These are phyloP conservation scores for Larix kaempferi DNA, from an alignment of 75 land plant species.

Conservation along the genomic window DNA sequence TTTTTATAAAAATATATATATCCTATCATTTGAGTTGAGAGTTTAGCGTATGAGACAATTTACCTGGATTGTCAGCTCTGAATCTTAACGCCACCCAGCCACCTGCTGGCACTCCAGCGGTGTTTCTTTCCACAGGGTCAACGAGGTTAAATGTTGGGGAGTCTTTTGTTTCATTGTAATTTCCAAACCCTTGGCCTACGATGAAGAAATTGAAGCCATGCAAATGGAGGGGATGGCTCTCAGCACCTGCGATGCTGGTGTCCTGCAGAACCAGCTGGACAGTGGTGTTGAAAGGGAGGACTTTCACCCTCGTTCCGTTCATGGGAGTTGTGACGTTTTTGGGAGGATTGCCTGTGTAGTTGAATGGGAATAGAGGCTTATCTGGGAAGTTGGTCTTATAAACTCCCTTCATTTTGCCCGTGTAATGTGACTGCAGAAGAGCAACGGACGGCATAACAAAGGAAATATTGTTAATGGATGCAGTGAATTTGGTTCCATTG, in stretches of 20 bases:
- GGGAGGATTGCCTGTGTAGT: conserved; percentile 33
- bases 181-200: conserved; percentile 48
- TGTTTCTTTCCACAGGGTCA: conserved; percentile 50
- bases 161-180: conserved; percentile 36
- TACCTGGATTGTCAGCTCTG: conserved; percentile 62
- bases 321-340: conserved; percentile 18
- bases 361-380: conserved; percentile 22
- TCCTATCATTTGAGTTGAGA: too few relatives aligned
- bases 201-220: conserved; percentile 41
- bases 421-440: conserved; percentile 34
- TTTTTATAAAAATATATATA: too few relatives aligned
- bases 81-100: conserved; percentile 70
- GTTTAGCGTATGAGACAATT: background rate
- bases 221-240: conserved; percentile 39
- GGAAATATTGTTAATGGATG: conserved; percentile 57
- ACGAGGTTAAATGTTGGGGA: conserved; percentile 49
- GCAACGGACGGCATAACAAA: conserved; percentile 40
- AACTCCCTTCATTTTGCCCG: conserved; percentile 18
- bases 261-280: conserved; percentile 41
- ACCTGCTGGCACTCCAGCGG: conserved; percentile 34
- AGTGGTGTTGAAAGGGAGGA: conserved; percentile 22
- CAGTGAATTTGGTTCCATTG: conserved; percentile 40
- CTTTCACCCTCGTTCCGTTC: conserved; percentile 17
- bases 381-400: conserved; percentile 32
- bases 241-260: conserved; percentile 32